Evolutionary conservation across 164 flowering plant species (phyloP).

Genomic region (Liriodendron chinense): DNA sequence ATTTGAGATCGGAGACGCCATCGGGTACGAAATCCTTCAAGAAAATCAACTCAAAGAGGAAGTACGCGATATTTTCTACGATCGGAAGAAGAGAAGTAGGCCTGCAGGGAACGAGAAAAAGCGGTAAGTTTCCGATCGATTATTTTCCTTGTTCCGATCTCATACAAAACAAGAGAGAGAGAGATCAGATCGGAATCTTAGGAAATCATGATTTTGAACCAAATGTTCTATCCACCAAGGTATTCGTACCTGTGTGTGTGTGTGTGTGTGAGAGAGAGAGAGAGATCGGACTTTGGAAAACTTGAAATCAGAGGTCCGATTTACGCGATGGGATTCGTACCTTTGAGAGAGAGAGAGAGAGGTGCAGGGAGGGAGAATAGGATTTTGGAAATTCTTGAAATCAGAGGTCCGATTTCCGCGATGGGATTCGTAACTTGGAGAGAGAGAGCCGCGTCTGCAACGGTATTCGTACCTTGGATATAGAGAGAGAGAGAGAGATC

Average conservation of each 20-base stretch:
- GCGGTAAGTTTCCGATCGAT: background rate
- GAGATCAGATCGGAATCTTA: too few species aligned
- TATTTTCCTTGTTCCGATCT: background rate
- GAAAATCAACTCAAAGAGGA: background rate
- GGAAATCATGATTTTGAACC: too few species aligned
- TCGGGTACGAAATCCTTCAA: background rate
- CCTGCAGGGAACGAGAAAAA: background rate
- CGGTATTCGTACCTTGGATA: background rate
- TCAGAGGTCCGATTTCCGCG: background rate
- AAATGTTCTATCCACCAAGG: too few species aligned
- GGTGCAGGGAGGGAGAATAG: slow-evolving; percentile 7
- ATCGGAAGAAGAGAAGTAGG: slow-evolving; percentile 2
- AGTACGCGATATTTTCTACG: background rate
- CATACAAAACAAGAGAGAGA: background rate
- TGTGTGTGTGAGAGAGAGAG: background rate
- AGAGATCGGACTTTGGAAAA: slow-evolving; percentile 4
- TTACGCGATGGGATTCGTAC: background rate
- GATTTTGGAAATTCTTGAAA: background rate
- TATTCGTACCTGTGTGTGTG: background rate
- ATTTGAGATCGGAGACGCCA: slow-evolving; percentile 19
- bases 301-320: background rate
- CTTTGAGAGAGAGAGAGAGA: background rate
- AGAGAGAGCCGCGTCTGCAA: background rate
- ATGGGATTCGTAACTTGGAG: background rate
- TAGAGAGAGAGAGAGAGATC: slow-evolving; percentile 11